Evolutionary conservation across 2,329 filamentous ascomycete genomes (phyloP).

Genomic region (Rhynchosporium graminicola): DNA sequence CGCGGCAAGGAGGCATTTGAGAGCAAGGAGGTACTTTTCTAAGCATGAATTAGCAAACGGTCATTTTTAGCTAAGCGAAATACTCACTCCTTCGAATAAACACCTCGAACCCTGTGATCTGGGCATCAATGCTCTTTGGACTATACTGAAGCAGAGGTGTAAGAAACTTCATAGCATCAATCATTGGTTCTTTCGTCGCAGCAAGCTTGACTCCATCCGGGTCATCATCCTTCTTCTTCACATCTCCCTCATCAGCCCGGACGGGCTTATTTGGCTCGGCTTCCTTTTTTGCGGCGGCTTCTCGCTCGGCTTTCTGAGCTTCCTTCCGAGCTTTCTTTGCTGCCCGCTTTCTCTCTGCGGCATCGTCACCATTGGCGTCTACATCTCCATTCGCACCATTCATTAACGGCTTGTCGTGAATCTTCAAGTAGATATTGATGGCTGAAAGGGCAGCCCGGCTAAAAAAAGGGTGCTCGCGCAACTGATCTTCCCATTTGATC

Average conservation of each 20-base stretch:
- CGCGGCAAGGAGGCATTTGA: constrained; percentile 80
- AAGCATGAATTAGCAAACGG: constrained; percentile 35
- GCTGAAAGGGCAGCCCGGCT: constrained; percentile 80
- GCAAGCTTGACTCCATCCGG: constrained; percentile 79
- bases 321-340: constrained; percentile 89
- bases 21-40: constrained; percentile 86
- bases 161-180: constrained; percentile 86
- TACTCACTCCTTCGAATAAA: constrained; percentile 77
- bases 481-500: constrained; percentile 90
- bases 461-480: constrained; percentile 93
- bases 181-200: constrained; percentile 78
- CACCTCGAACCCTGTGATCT: constrained; percentile 87
- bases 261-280: constrained; percentile 78
- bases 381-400: constrained; percentile 63
- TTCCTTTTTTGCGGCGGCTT: constrained; percentile 73
- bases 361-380: constrained; percentile 51
- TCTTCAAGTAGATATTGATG: constrained; percentile 74
- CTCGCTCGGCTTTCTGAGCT: constrained; percentile 70
- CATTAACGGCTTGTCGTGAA: constrained; percentile 72
- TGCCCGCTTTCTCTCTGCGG: constrained; percentile 79
- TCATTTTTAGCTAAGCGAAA: neutral
- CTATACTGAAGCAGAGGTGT: constrained; percentile 78
- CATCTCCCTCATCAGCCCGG: constrained; percentile 60
- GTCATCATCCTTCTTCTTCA: constrained; percentile 88
- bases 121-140: constrained; percentile 77